Evolutionary conservation across 2,329 filamentous ascomycete genomes (phyloP), one percentile per base, ranked within the genome.

Genomic region (Verticillium isaacii): DNA sequence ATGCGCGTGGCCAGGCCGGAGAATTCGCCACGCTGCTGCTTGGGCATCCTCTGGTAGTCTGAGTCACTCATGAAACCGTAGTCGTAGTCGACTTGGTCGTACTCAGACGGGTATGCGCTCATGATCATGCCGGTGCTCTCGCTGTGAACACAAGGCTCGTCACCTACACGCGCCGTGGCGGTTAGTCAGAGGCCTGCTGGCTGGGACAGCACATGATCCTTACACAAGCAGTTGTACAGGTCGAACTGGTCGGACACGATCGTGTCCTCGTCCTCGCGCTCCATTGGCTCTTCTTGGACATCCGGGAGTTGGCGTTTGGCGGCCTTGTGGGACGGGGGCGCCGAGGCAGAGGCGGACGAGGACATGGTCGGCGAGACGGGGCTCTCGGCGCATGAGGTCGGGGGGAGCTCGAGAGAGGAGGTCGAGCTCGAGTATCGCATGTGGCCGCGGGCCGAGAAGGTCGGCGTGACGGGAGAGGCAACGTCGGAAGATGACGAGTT

Each of bases 201-300:
- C 25, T 29, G 25, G 32, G 19, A 50, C 8, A 23, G 19, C 45
- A 12, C 2, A 25, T 50, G 8, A 50, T 50, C 86, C 89, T 77
- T 87, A 93, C 91, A 92, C 70, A 92, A 83, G 74, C 90, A 94
- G 69, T 87, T 82, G 69, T 87, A 87, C 52, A 87, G 77, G 56
- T 80, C 78, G 63, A 80, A 77, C 29, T 75, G 71, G 32, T 75
- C 63, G 68, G 73, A 72, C 56, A 79, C 74, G 62, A 81, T 79
- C 63, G 82, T 76, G 58, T 81, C 79, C 60, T 83, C 82, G 32
- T 88, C 85, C 25, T 90, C 90, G 60, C 83, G 84, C 72, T 93
- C 90, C 52, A 87, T 77, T 2, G 90, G 88, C 70, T 96, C 93
- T 74, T 97, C 93, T 70, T 93, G 85, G 23, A 97, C 90, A 69